Evolutionary conservation across 257 asterid species (phyloP).

Genomic region (Buddleja alternifolia): DNA sequence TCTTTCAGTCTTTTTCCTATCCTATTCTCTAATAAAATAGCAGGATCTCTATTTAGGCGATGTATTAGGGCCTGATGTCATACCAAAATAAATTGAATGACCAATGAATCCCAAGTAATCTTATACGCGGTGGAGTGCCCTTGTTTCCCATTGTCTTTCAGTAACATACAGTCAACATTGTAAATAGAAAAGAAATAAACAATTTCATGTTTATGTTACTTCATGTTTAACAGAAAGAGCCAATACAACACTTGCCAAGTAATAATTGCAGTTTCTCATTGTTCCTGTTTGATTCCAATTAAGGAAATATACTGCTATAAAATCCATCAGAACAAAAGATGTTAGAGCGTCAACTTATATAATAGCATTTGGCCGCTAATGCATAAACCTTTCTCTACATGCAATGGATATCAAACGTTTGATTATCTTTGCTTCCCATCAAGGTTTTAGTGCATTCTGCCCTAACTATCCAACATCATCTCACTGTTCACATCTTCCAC

Average conservation of each 20-base stretch:
- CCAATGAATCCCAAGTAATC: neutral
- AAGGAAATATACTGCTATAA: neutral
- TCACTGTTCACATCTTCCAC: neutral
- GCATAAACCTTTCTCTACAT: neutral
- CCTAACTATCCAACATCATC: slow-evolving; percentile 6
- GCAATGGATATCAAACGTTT: neutral
- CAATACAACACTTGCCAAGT: slow-evolving; percentile 13
- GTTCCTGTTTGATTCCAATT: neutral
- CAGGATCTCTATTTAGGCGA: neutral
- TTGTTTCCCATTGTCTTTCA: slow-evolving; percentile 4
- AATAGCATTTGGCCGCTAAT: neutral
- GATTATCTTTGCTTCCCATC: neutral
- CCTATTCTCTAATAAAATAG: slow-evolving; percentile 12
- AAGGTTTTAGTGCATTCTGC: neutral
- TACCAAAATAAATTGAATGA: neutral
- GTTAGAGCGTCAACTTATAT: neutral
- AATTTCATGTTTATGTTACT: neutral
- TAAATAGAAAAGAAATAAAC: neutral
- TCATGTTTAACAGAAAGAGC: neutral
- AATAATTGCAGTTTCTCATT: slow-evolving; percentile 2
- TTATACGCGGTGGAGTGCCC: neutral
- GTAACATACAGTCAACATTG: slow-evolving; percentile 12
- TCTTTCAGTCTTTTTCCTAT: neutral
- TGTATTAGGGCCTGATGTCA: neutral
- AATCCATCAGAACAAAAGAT: neutral